phyloP scores from a whole-genome alignment of 768 basidiomycete genomes.

The Hydnomerulius pinastri region DNA sequence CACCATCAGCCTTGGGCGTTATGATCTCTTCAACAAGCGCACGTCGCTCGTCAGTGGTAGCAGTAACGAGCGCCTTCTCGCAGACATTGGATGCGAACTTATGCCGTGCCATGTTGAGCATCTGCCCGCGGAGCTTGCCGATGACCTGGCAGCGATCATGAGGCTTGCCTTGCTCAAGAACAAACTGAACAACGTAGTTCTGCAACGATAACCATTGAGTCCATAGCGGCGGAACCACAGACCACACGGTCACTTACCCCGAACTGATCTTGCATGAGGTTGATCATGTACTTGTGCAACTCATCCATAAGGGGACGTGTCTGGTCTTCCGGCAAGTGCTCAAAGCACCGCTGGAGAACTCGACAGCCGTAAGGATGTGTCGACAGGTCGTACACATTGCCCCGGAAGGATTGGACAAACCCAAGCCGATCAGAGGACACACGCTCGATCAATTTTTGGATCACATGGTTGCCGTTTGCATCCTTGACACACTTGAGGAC shows the following conservation, averaged over 20 bases:
- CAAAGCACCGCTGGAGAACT: slow-evolving; percentile 90
- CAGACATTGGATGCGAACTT: slow-evolving; percentile 97
- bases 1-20: slow-evolving; percentile 59
- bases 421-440: slow-evolving; percentile 74
- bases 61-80: slow-evolving; percentile 81
- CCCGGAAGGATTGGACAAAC: slow-evolving; percentile 75
- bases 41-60: slow-evolving; percentile 64
- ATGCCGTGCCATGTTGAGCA: slow-evolving; percentile 79
- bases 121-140: slow-evolving; percentile 69
- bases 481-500: slow-evolving; percentile 88
- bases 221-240: not conserved
- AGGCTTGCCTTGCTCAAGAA: slow-evolving; percentile 77
- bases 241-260: slow-evolving; percentile 55
- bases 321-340: slow-evolving; percentile 71
- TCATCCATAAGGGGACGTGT: slow-evolving; percentile 80
- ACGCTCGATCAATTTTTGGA: slow-evolving; percentile 86
- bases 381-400: slow-evolving; percentile 77
- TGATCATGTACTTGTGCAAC: slow-evolving; percentile 66
- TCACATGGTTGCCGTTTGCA: slow-evolving; percentile 93
- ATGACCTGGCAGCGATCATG: slow-evolving; percentile 71
- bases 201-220: slow-evolving; percentile 31
- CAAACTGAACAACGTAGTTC: slow-evolving; percentile 96
- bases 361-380: slow-evolving; percentile 94
- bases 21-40: slow-evolving; percentile 83
- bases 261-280: slow-evolving; percentile 88